Base-by-base conservation (phyloP, 257 asterid species). In the Paulownia fortunei region DNA sequence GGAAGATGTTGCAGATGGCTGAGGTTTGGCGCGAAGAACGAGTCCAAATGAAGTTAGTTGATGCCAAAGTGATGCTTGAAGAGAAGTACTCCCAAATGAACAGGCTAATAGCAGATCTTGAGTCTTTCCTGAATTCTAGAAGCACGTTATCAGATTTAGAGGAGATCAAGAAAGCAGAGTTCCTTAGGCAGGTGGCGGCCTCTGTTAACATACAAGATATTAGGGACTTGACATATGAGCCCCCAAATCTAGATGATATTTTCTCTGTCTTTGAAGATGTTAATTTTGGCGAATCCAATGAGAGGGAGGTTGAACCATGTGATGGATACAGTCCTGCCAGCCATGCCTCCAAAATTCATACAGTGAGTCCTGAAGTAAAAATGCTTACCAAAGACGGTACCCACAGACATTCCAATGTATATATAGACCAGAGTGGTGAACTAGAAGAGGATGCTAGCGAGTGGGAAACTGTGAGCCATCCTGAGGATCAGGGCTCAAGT, bases 21-120 rank as follows among this genome's bases (percentile, higher is more conserved):
- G 96, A 90, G 85, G 92, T 90, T 73, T 90, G 96, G 96, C 90
- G 96, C 0, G 96, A 90, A 70, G 96, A 90, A 70, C 88, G 96
- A 0, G 90, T 90, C 56, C 96, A 88, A 54, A 88, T 90, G 96
- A 90, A 90, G 77, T 65, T 90, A 26, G 82, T 88, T 1, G 96
- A 90, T 60, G 93, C 96, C 23, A 90, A 90, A 63, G 84, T 85
- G 41, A 86, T 88, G 88, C 93, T 90, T 1, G 96, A 90, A 74
- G 91, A 88, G 72, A 90, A 85, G 76, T 90, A 86, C 68, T 63
- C 84, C 5, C 87, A 90, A 26, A 88, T 90, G 93, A 88, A 81
- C 74, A 11, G 13, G 23, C 71, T 90, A 9, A 27, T 82, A 27
- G 81, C 72, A 2, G 83, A 84, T 3, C 67, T 89, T 0, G 86